Evolutionary conservation across 2,329 filamentous ascomycete genomes (phyloP), one percentile per base, ranked within the genome.

Genomic region (Epichloe scottii): DNA sequence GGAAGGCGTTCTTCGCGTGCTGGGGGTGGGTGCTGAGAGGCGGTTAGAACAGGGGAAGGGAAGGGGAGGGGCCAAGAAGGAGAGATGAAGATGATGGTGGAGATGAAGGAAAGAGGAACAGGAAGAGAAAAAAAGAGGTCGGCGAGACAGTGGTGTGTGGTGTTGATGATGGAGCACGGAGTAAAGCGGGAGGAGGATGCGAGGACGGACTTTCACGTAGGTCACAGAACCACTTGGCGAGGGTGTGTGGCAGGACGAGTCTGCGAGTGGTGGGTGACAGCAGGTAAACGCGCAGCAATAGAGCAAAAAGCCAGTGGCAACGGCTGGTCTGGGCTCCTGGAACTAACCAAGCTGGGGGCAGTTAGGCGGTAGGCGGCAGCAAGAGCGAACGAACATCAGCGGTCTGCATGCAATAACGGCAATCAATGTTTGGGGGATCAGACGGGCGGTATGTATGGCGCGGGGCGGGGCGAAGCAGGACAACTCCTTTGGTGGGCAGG

Each of bases 91-190:
- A 58, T 52, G 55, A 53, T 57, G 57, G 58, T 57, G 57, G 55
- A 55, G 56, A 59, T 55, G 55, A 59, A 60, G 55, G 58, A 59
- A 57, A 59, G 53, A 57, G 53, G 56, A 56, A 57, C 54, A 55
- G 54, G 41, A 41, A 53, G 47, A 54, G 47, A 54, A 53, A 56
- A 26, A 53, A 53, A 57, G 47, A 38, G 34, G 49, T 52, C 43
- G 51, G 47, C 46, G 53, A 54, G 54, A 47, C 53, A 12, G 49
- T 43, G 30, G 40, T 46, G 37, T 48, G 45, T 39, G 46, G 46
- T 49, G 54, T 51, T 53, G 54, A 37, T 51, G 55, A 53, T 50
- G 55, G 51, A 49, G 44, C 40, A 53, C 49, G 55, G 51, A 49
- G 44, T 43, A 46, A 46, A 50, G 47, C 47, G 47, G 52, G 54